Evolutionary conservation across 768 basidiomycete species (phyloP).

Genomic region (Tylopilus felleus): DNA sequence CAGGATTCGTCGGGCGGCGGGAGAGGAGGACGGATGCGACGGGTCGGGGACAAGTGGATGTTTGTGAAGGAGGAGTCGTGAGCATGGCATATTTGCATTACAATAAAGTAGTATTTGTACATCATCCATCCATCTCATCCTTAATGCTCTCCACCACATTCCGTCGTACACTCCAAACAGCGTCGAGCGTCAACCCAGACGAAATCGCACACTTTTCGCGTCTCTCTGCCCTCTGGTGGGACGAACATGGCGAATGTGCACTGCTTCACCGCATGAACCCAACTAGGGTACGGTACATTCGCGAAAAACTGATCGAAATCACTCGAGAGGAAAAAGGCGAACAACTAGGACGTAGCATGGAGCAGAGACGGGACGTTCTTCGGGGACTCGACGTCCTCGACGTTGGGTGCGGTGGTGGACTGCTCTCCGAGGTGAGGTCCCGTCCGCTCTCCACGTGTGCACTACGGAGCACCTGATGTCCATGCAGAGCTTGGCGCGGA

Average conservation of each 20-base stretch:
- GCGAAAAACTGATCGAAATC: constrained; percentile 66
- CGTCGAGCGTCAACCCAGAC: constrained; percentile 53
- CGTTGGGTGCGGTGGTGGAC: constrained; percentile 93
- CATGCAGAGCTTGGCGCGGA: constrained; percentile 73
- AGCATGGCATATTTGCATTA: no score
- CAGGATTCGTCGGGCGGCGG: no score
- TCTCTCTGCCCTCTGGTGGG: constrained; percentile 93
- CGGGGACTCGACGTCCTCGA: constrained; percentile 74
- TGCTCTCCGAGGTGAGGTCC: constrained; percentile 77
- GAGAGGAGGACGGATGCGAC: no score
- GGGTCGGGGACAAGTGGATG: no score
- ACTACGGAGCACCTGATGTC: background rate
- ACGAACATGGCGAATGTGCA: constrained; percentile 86
- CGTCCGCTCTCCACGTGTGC: background rate
- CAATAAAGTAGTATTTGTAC: no score
- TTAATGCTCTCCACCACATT: constrained; percentile 18
- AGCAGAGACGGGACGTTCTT: constrained; percentile 38
- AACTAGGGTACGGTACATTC: constrained; percentile 76
- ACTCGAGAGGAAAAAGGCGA: constrained; percentile 51
- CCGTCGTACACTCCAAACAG: constrained; percentile 25
- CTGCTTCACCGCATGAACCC: constrained; percentile 96
- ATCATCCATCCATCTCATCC: background rate
- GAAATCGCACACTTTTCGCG: constrained; percentile 90
- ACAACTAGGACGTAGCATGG: constrained; percentile 29
- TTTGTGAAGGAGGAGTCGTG: no score